Base-by-base conservation (phyloP, 306 rosid species). In the Gastrolobium villosum region DNA sequence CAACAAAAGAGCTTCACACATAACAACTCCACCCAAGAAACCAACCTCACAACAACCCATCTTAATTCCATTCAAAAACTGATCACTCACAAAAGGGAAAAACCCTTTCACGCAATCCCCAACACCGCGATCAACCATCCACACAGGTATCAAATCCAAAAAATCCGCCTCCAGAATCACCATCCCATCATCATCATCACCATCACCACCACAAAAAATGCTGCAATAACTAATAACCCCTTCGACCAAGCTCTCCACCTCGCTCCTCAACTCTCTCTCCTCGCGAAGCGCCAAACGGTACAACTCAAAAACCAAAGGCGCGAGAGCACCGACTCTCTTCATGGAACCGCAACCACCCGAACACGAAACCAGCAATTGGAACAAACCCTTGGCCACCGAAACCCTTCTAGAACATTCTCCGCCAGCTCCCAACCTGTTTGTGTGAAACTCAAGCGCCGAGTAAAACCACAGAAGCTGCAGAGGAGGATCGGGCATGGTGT, bases 1-100 rank as follows among this genome's bases (percentile, higher is more conserved):
- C 82, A 92, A 69, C 85, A 92, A 67, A 46, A 92, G 82, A 70
- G 86, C 88, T 55, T 90, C 89, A 43, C 83, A 87, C 91, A 90
- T 89, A 6, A 92, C 93, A 41, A 90, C 79, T 49, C 94, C 97
- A 67, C 93, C 91, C 30, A 89, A 82, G 30, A 65, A 71, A 34
- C 87, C 89, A 30, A 88, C 72, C 55, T 83, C 85, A 57, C 84
- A 82, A 57, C 84, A 82, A 46, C 89, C 88, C 78, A 7, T 46
- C 75, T 31, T 53, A 40, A 89, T 80, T 11, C 82, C 77, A 57
- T 78, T 43, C 53, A 86, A 62, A 70, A 82, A 46, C 2, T 35
- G 81, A 3, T 87, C 89, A 41, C 88, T 82, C 28, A 59, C 84
- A 10, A 89, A 53, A 26, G 97, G 97, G 44, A 92, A 89, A 73